phyloP scores from a whole-genome alignment of 352 stramenopile genomes.

The Pythium aristosporum region DNA sequence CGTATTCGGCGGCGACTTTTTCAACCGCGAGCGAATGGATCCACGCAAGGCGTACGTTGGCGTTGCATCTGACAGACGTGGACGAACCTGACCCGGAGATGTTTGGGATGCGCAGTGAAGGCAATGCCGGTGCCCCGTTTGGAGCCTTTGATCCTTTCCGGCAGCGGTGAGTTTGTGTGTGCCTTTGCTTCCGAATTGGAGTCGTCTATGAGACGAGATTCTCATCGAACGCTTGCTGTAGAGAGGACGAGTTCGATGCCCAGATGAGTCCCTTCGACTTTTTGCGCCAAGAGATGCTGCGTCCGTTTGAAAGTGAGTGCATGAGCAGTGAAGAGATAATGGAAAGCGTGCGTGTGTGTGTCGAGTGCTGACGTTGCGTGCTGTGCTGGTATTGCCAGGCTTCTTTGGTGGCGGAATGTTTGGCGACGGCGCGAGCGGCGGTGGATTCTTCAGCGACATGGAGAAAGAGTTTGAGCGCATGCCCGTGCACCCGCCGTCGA shows the following conservation, averaged over 20 bases:
- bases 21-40: slow-evolving; percentile 72
- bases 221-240: slow-evolving; percentile 13
- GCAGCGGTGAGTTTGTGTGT: slow-evolving; percentile 35
- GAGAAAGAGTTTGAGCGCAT: slow-evolving; percentile 67
- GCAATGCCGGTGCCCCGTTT: slow-evolving; percentile 14
- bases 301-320: slow-evolving; percentile 63
- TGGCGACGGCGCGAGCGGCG: slow-evolving; percentile 24
- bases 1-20: slow-evolving; percentile 52
- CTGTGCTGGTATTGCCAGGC: slow-evolving; percentile 24
- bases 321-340: neutral
- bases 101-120: neutral
- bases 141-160: slow-evolving; percentile 45
- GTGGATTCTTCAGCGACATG: slow-evolving; percentile 58
- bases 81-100: too few relatives aligned
- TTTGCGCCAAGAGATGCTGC: slow-evolving; percentile 75
- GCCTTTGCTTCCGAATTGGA: neutral
- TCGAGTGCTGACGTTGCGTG: neutral
- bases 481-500: slow-evolving; percentile 45
- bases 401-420: slow-evolving; percentile 55
- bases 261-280: slow-evolving; percentile 85
- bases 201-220: neutral
- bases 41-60: slow-evolving; percentile 21
- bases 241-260: slow-evolving; percentile 69
- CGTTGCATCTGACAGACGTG: neutral
- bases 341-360: neutral